These are phyloP conservation scores for Wickerhamiella australiensis DNA, from an alignment of 805 yeast genomes.

Conservation along the genomic window DNA sequence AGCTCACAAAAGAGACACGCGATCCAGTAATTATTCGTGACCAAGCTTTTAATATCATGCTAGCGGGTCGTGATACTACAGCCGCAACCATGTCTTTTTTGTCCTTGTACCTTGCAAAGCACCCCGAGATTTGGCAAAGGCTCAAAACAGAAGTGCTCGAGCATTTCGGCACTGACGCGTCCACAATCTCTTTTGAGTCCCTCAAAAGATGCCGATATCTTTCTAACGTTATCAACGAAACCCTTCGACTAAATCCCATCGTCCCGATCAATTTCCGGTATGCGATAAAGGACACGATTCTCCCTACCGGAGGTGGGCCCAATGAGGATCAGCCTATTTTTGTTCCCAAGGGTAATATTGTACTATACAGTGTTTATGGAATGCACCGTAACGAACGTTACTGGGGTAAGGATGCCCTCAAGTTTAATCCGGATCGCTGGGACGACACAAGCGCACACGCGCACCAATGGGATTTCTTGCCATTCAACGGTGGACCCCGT, in stretches of 20 bases:
- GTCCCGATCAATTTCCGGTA: slow-evolving; percentile 36
- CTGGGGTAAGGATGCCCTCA: slow-evolving; percentile 32
- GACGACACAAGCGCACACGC: slow-evolving; percentile 27
- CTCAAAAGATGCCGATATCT: slow-evolving; percentile 34
- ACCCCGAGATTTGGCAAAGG: slow-evolving; percentile 18
- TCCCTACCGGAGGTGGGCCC: slow-evolving; percentile 36
- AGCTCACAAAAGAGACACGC: slow-evolving; percentile 16
- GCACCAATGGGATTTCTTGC: slow-evolving; percentile 35
- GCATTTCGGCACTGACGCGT: slow-evolving; percentile 23
- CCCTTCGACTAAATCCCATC: slow-evolving; percentile 32
- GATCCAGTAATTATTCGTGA: slow-evolving; percentile 33
- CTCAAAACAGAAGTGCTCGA: slow-evolving; percentile 29
- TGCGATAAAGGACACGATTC: slow-evolving; percentile 32
- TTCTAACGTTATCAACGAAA: slow-evolving; percentile 33
- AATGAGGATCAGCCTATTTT: slow-evolving; percentile 28
- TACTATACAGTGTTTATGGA: slow-evolving; percentile 29
- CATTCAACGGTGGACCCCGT: slow-evolving; percentile 40
- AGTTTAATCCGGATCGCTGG: slow-evolving; percentile 36
- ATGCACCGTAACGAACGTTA: slow-evolving; percentile 30
- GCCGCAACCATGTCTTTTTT: slow-evolving; percentile 34
- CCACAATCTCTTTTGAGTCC: slow-evolving; percentile 29
- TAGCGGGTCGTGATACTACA: slow-evolving; percentile 40
- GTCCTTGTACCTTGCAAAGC: slow-evolving; percentile 32
- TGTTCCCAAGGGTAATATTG: slow-evolving; percentile 30
- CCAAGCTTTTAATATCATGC: slow-evolving; percentile 33